Conservation (phyloP, 2,329 filamentous ascomycete species). For the Fusarium lateritium region DNA sequence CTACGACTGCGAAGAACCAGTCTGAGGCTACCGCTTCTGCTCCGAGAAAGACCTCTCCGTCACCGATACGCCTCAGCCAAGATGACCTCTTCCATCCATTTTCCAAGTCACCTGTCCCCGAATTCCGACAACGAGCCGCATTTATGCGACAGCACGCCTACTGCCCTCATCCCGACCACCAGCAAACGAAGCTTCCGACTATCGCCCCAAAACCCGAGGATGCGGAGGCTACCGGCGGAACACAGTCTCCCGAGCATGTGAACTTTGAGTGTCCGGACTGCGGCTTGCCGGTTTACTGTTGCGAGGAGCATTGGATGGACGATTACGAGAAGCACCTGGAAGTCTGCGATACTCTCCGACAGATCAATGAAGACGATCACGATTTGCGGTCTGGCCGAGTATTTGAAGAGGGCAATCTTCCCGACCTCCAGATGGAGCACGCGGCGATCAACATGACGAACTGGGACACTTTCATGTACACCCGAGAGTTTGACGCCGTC, state of each 20-base stretch:
- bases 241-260: constrained; percentile 82
- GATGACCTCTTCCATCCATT: constrained; percentile 96
- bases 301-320: constrained; percentile 94
- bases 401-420: constrained; percentile 95
- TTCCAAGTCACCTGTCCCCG: constrained; percentile 87
- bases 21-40: constrained; percentile 51
- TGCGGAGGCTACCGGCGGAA: constrained; percentile 67
- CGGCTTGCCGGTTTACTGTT: constrained; percentile 93
- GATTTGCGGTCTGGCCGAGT: constrained; percentile 90
- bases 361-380: constrained; percentile 99
- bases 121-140: constrained; percentile 88
- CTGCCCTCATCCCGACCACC: constrained; percentile 92
- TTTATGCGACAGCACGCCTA: constrained; percentile 95
- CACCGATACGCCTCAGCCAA: constrained; percentile 65
- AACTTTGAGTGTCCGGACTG: constrained; percentile 97
- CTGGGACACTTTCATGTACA: constrained; percentile 98
- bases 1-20: constrained; percentile 47
- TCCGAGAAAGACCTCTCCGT: constrained; percentile 40
- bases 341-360: constrained; percentile 89
- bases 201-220: constrained; percentile 76
- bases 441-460: constrained; percentile 97
- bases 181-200: constrained; percentile 77
- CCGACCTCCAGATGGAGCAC: constrained; percentile 90
- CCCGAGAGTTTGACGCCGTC: constrained; percentile 89
- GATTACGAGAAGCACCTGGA: constrained; percentile 95